Evolutionary conservation across 257 asterid species (phyloP), one percentile per base, ranked within the genome.

Genomic region (Solanum bulbocastanum): DNA sequence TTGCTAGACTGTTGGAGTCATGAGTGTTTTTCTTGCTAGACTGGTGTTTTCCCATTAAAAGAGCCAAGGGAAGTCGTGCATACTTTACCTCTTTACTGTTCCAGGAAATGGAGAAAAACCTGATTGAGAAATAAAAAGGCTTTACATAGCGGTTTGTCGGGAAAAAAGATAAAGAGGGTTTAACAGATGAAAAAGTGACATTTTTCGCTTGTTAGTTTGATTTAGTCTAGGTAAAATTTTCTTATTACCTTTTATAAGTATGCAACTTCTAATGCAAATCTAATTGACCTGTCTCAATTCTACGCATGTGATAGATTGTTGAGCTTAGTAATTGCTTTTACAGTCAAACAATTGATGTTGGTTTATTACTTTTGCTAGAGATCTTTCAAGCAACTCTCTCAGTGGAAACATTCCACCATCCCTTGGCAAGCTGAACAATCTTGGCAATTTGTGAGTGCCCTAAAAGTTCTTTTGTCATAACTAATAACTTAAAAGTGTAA

Each of bases 331-430:
- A 49, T 32, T 82, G 4, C 86, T 82, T 56, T 71, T 49, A 82
- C 85, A 73, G 56, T 44, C 84, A 84, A 87, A 87, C 83, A 25
- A 23, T 83, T 88, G 89, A 72, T 89, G 86, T 87, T 82, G 40
- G 33, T 58, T 81, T 46, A 14, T 85, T 86, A 36, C 86, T 81
- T 90, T 88, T 92, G 75, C 94, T 40, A 97, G 99, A 93, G 99
- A 97, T 90, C 94, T 97, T 86, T 97, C 99, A 49, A 95, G 99
- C 96, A 97, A 97, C 93, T 95, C 98, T 89, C 96, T 97, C 78
- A 94, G 99, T 89, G 99, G 99, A 91, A 92, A 83, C 88, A 94
- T 97, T 93, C 99, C 99, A 89, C 88, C 91, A 86, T 95, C 99
- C 49, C 96, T 97, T 86, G 99, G 99, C 90, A 95, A 95, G 85